Evolutionary conservation across 2,329 filamentous ascomycete genomes (phyloP), one percentile per base, ranked within the genome.

Genomic region (Ophiostoma pallidulum): DNA sequence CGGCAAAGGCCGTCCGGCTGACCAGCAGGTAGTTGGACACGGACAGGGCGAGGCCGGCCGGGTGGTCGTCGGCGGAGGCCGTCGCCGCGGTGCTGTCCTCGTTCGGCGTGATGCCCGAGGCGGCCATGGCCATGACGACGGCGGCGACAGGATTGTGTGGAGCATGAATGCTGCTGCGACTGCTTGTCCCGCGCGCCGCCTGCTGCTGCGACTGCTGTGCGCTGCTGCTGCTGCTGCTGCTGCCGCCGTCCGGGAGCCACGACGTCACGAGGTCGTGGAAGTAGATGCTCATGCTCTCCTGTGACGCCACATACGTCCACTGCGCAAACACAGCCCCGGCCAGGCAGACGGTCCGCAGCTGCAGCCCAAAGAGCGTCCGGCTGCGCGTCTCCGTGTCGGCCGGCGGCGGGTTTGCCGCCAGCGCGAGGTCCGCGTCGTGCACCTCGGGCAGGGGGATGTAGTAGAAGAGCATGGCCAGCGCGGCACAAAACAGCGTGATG

Each of bases 291-390:
- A 78, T 73, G 58, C 69, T 72, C 57, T 82, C 80, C 58, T 94
- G 88, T 0, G 81, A 78, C 8, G 83, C 85, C 1, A 86, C 81
- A 58, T 94, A 94, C 28, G 77, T 77, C 68, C 86, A 94, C 58
- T 94, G 87, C 0, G 85, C 80, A 31, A 83, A 63, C 0, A 89
- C 79, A 0, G 84, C 88, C 50, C 90, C 73, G 51, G 79, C 77
- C 8, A 94, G 71, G 29, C 67, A 72, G 58, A 72, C 66, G 1
- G 74, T 78, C 20, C 74, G 72, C 22, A 77, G 64, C 54, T 77
- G 71, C 5, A 80, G 55, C 2, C 67, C 67, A 18, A 50, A 47
- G 18, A 71, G n/a, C n/a, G n/a, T n/a, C n/a, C n/a, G 55, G 46
- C 64, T 71, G 46, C 65, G 67, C 55, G 72, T 78, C 51, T 66